phyloP scores from a whole-genome alignment of 148 eudicot species.

The Polygonum aviculare region DNA sequence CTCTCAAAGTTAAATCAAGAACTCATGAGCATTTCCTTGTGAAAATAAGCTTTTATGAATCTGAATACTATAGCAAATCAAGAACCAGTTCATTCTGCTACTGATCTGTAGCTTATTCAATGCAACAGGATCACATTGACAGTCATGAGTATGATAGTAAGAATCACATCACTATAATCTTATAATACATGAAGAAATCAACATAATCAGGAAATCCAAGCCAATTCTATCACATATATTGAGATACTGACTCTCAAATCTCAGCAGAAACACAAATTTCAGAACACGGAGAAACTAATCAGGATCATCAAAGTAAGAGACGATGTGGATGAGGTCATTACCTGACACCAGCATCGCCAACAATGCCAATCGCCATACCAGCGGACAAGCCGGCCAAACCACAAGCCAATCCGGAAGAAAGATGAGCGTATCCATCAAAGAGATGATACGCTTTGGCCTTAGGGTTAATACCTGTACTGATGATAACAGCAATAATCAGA shows the following conservation, averaged over 20 bases:
- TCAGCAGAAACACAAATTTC: background rate
- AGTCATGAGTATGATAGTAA: background rate
- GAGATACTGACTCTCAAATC: background rate
- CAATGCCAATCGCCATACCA: slow-evolving; percentile 61
- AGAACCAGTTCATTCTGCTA: too few relatives aligned
- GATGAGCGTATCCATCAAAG: slow-evolving; percentile 63
- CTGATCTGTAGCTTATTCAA: background rate
- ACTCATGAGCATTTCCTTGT: too few relatives aligned
- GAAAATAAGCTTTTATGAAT: too few relatives aligned
- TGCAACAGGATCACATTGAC: background rate
- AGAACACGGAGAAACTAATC: background rate
- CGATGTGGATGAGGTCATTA: slow-evolving; percentile 15
- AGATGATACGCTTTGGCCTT: slow-evolving; percentile 52
- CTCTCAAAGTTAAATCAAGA: too few relatives aligned
- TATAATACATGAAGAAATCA: background rate
- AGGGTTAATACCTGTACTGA: slow-evolving; percentile 57
- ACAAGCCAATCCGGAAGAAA: slow-evolving; percentile 56
- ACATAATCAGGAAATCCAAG: background rate
- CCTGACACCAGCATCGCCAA: slow-evolving; percentile 68
- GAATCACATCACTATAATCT: background rate
- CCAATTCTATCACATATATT: background rate
- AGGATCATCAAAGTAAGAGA: background rate
- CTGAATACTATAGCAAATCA: too few relatives aligned
- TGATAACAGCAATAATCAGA: slow-evolving; percentile 58
- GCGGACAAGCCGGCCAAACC: slow-evolving; percentile 56